These are phyloP conservation scores for Fusarium sp. DNA, from an alignment of 2,329 filamentous ascomycete genomes.

Conservation along the genomic window DNA sequence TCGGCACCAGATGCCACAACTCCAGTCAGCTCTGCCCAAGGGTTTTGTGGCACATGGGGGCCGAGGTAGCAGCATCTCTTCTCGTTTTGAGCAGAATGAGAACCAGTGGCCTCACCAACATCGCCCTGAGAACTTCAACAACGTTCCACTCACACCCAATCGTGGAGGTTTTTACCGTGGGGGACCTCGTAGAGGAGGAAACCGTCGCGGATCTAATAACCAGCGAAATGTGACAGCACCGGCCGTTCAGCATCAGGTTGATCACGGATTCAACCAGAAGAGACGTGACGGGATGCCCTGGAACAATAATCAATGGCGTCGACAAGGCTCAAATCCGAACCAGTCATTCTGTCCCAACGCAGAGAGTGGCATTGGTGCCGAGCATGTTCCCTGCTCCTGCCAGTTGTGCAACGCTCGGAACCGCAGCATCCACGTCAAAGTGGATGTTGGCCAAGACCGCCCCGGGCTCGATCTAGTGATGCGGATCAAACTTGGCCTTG, in stretches of 20 bases:
- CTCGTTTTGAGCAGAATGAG: constrained; percentile 17
- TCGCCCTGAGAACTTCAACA: constrained; percentile 20
- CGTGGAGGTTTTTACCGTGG: constrained; percentile 29
- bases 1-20: constrained; percentile 9
- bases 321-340: constrained; percentile 17
- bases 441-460: constrained; percentile 5
- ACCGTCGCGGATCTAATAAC: constrained; percentile 31
- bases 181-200: constrained; percentile 16
- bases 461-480: constrained; percentile 37
- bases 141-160: not conserved
- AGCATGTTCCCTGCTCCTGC: constrained; percentile 47
- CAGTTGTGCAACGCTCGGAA: constrained; percentile 44
- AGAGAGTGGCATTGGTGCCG: constrained; percentile 10
- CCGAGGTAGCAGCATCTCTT: constrained; percentile 14
- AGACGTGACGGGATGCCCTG: constrained; percentile 27
- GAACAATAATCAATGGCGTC: constrained; percentile 31
- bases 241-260: constrained; percentile 9
- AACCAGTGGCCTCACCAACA: constrained; percentile 23
- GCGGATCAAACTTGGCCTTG: constrained; percentile 45
- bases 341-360: constrained; percentile 40
- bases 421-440: constrained; percentile 44
- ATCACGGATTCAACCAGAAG: constrained; percentile 16
- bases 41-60: constrained; percentile 3
- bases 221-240: constrained; percentile 37
- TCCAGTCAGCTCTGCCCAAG: constrained; percentile 8